Conservation (phyloP, 2,329 filamentous ascomycete species). For the Fusarium duplospermum region DNA sequence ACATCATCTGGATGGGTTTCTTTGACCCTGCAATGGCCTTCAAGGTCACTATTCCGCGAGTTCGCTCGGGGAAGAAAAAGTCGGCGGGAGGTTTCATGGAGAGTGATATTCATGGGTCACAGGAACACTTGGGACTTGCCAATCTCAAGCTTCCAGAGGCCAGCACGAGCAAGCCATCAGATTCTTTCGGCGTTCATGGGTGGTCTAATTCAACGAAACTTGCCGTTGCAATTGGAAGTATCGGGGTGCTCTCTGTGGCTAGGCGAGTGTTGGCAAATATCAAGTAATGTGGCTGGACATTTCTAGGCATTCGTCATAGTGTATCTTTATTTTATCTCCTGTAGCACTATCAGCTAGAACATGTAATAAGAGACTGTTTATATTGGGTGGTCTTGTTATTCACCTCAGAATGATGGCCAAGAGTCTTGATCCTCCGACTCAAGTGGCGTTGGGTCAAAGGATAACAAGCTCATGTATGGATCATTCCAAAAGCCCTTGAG, state of each 20-base stretch:
- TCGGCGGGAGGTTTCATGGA: slow-evolving; percentile 39
- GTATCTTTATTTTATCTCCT: neutral
- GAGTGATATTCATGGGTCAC: slow-evolving; percentile 38
- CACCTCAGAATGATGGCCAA: neutral
- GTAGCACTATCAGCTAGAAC: neutral
- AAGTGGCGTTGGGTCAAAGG: slow-evolving; percentile 10
- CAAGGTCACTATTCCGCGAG: slow-evolving; percentile 48
- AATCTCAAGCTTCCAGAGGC: slow-evolving; percentile 13
- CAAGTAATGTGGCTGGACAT: neutral
- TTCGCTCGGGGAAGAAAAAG: slow-evolving; percentile 21
- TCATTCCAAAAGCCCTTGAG: slow-evolving; percentile 29
- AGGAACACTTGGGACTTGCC: slow-evolving; percentile 34
- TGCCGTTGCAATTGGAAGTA: neutral
- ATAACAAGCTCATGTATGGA: slow-evolving; percentile 22
- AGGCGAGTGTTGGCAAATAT: neutral
- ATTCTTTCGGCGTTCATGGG: neutral
- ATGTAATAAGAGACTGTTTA: neutral
- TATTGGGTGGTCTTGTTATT: neutral
- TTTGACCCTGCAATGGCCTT: slow-evolving; percentile 61
- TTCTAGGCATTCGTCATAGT: neutral
- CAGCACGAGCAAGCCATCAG: neutral
- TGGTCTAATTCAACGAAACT: neutral
- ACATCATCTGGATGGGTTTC: slow-evolving; percentile 54
- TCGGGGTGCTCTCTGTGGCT: neutral
- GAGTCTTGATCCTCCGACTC: neutral